phyloP scores from a whole-genome alignment of 345 rosid genomes.

The Hypericum androsaemum region DNA sequence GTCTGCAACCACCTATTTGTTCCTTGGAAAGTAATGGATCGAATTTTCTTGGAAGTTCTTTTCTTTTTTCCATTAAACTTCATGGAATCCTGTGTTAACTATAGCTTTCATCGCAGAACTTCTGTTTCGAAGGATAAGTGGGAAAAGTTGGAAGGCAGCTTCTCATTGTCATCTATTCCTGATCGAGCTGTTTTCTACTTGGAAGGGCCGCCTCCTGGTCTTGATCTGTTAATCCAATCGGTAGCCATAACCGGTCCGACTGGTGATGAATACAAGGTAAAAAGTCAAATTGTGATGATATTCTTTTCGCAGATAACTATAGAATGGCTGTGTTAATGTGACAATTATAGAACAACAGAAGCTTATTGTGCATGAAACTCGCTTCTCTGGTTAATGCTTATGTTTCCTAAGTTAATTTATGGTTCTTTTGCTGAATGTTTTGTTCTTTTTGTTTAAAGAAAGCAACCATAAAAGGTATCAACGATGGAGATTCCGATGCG shows the following conservation, averaged over 20 bases:
- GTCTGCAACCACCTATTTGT: conserved; percentile 40
- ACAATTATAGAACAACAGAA: too few species aligned
- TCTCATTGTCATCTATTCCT: conserved; percentile 52
- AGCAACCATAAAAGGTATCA: not conserved
- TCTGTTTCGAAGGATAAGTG: conserved; percentile 51
- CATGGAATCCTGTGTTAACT: conserved; percentile 3
- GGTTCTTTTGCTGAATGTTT: too few species aligned
- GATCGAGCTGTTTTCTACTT: conserved; percentile 62
- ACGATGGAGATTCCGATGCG: conserved; percentile 31
- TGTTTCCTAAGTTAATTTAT: too few species aligned
- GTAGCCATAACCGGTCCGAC: conserved; percentile 46
- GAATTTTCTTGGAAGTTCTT: conserved; percentile 8
- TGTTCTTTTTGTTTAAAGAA: conserved; percentile 6
- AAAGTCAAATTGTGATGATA: conserved; percentile 7
- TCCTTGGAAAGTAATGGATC: conserved; percentile 62
- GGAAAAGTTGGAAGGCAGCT: conserved; percentile 71
- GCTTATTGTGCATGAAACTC: too few species aligned
- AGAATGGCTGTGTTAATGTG: too few species aligned
- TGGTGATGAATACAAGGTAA: conserved; percentile 39
- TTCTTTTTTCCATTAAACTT: not conserved
- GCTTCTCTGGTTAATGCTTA: too few species aligned
- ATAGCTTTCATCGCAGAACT: conserved; percentile 35
- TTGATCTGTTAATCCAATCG: conserved; percentile 63
- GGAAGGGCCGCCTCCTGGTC: conserved; percentile 89
- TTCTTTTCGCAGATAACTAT: too few species aligned